These are phyloP conservation scores for Chlorella sp. DNA, from an alignment of 139 green algal genomes.

Conservation along the genomic window DNA sequence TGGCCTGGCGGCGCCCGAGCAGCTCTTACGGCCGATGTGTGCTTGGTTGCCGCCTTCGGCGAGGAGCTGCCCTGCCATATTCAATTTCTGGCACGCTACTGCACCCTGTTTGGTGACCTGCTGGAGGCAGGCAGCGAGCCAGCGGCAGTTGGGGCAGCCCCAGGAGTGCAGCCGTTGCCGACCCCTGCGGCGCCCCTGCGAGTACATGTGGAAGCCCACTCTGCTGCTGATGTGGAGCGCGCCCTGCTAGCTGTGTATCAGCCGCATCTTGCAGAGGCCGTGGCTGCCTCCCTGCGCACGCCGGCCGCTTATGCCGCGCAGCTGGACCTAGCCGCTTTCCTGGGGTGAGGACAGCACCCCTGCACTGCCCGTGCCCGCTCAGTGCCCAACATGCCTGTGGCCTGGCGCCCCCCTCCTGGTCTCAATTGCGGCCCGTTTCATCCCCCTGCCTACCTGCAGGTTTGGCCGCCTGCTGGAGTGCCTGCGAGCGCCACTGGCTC, in stretches of 20 bases:
- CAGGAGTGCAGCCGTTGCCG: background rate
- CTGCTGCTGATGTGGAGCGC: background rate
- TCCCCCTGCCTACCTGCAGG: slow-evolving; percentile 9
- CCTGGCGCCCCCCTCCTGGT: too few relatives aligned
- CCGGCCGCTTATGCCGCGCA: background rate
- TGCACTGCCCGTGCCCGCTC: background rate
- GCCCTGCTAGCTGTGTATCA: background rate
- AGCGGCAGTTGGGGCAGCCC: background rate
- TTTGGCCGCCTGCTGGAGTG: slow-evolving; percentile 4
- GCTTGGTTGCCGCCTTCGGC: background rate
- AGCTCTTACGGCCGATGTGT: slow-evolving; percentile 9
- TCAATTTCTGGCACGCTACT: slow-evolving; percentile 5
- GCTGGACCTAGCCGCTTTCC: slow-evolving; percentile 11
- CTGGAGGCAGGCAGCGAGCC: background rate
- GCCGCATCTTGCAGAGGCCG: background rate
- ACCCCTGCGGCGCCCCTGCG: background rate
- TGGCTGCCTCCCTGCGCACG: background rate
- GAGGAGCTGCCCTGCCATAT: background rate
- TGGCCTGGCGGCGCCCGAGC: too few relatives aligned
- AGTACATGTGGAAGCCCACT: background rate
- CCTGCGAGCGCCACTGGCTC: slow-evolving; percentile 4
- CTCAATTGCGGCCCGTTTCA: background rate
- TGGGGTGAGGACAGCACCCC: background rate
- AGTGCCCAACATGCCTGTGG: background rate
- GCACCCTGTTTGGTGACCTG: slow-evolving; percentile 2